phyloP scores from a whole-genome alignment of 176 grass and related monocot species.

The Ananas comosus region DNA sequence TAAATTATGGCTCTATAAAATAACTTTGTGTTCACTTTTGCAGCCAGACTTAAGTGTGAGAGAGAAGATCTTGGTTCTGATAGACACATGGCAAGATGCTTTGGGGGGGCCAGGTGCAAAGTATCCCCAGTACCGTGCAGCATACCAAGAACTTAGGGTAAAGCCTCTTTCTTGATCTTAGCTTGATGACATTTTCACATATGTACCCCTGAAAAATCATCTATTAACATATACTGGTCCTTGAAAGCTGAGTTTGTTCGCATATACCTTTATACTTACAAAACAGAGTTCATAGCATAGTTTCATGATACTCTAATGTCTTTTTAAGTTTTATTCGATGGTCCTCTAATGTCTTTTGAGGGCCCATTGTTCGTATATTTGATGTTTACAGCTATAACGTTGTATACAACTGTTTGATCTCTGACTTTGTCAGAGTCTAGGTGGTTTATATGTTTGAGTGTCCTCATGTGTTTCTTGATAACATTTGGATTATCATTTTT shows the following conservation, averaged over 20 bases:
- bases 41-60: slow-evolving; percentile 51
- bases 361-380: no score
- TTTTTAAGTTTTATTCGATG: not conserved
- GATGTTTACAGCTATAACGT: no score
- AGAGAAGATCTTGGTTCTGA: slow-evolving; percentile 93
- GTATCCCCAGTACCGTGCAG: slow-evolving; percentile 80
- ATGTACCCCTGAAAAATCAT: no score
- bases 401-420: no score
- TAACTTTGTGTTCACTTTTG: not conserved
- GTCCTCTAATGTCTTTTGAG: slow-evolving; percentile 5
- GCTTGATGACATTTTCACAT: no score
- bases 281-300: no score
- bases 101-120: slow-evolving; percentile 84
- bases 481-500: not conserved
- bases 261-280: no score
- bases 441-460: no score
- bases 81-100: slow-evolving; percentile 98
- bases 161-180: no score
- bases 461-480: not conserved
- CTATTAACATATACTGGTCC: no score
- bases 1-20: not conserved
- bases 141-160: slow-evolving; percentile 96
- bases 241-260: no score
- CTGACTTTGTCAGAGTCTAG: no score
- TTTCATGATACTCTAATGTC: slow-evolving; percentile 1